phyloP scores from a whole-genome alignment of 257 asterid genomes.

The Penstemon eatonii region DNA sequence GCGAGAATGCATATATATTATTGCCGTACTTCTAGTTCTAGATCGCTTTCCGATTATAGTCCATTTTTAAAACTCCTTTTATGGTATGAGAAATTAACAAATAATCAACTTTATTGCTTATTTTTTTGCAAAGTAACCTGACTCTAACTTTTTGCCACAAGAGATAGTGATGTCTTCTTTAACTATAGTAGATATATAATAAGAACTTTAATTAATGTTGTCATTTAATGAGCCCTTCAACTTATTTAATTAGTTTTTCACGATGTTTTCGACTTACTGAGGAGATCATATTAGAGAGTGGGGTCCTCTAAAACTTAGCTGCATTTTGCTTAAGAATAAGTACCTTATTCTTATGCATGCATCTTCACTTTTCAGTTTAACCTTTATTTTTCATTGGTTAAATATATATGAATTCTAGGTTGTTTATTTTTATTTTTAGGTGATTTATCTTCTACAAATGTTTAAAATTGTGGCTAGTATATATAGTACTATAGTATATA shows the following conservation, averaged over 20 bases:
- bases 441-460: too few relatives aligned
- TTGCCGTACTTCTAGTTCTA: neutral
- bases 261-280: slow-evolving; percentile 26
- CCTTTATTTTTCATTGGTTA: too few relatives aligned
- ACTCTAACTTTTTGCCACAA: slow-evolving; percentile 31
- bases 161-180: slow-evolving; percentile 42
- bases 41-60: slow-evolving; percentile 30
- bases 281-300: slow-evolving; percentile 4
- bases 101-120: slow-evolving; percentile 19
- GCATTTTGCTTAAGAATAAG: too few relatives aligned
- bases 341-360: too few relatives aligned
- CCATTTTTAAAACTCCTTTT: slow-evolving; percentile 12
- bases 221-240: slow-evolving; percentile 19
- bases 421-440: too few relatives aligned
- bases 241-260: slow-evolving; percentile 11
- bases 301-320: too few relatives aligned
- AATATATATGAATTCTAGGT: too few relatives aligned
- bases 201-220: too few relatives aligned
- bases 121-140: slow-evolving; percentile 32
- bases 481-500: too few relatives aligned
- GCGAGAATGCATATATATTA: neutral
- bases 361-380: too few relatives aligned
- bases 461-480: too few relatives aligned
- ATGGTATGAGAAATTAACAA: slow-evolving; percentile 15
- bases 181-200: slow-evolving; percentile 5